phyloP scores from a whole-genome alignment of 805 yeast species.

The Kurtzmaniella fragi region DNA sequence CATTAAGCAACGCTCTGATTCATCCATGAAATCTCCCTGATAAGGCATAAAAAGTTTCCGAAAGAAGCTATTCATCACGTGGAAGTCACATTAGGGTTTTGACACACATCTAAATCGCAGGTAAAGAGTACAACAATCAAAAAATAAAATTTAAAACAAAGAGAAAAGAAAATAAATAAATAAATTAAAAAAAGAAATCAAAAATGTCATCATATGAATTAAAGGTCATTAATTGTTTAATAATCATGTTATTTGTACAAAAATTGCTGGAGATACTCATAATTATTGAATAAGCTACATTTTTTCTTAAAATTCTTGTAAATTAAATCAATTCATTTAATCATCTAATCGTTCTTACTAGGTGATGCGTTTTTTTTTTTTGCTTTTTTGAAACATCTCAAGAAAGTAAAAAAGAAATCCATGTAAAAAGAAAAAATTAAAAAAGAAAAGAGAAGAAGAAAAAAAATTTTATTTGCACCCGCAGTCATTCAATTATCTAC shows the following conservation, averaged over 20 bases:
- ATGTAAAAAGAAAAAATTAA: not conserved
- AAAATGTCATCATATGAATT: not conserved
- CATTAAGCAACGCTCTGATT: too few relatives aligned
- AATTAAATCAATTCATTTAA: too few relatives aligned
- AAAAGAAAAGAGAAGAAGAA: not conserved
- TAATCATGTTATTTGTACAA: not conserved
- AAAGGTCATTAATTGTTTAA: not conserved
- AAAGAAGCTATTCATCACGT: too few relatives aligned
- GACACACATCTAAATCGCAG: too few relatives aligned
- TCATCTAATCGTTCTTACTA: too few relatives aligned
- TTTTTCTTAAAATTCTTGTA: too few relatives aligned
- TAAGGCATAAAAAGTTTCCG: too few relatives aligned
- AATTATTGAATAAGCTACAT: too few relatives aligned
- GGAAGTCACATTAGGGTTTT: too few relatives aligned
- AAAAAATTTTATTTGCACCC: not conserved
- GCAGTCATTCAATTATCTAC: not conserved
- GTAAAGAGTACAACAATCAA: not conserved
- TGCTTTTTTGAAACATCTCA: not conserved
- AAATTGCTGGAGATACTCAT: too few relatives aligned
- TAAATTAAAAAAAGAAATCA: slow-evolving; percentile 1
- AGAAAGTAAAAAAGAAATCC: too few relatives aligned
- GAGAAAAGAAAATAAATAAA: not conserved
- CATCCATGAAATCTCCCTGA: too few relatives aligned
- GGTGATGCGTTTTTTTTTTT: not conserved
- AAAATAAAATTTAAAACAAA: slow-evolving; percentile 1